Conservation (phyloP, 129 eudicot genomes). For the Artemisia tridentata region DNA sequence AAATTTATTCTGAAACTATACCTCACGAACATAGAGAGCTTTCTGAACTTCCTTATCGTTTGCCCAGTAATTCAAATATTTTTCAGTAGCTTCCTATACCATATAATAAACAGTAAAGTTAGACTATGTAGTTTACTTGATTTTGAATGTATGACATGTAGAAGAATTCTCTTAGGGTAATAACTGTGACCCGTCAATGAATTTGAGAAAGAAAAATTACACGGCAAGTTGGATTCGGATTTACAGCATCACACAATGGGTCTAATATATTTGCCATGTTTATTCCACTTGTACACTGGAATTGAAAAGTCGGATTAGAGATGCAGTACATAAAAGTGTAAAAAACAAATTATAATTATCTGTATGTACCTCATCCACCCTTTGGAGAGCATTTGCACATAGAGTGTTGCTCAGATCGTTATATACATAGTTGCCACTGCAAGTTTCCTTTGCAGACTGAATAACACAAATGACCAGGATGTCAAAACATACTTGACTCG, state of each 20-base stretch:
- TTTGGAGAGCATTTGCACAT: slow-evolving; percentile 31
- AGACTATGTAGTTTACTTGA: background rate
- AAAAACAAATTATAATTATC: background rate
- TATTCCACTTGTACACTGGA: slow-evolving; percentile 29
- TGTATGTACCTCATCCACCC: slow-evolving; percentile 30
- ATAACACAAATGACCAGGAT: background rate
- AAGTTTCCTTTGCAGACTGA: slow-evolving; percentile 30
- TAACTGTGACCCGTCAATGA: background rate
- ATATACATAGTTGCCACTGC: slow-evolving; percentile 34
- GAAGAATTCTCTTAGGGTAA: background rate
- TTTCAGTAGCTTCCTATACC: slow-evolving; percentile 20
- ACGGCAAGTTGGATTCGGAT: slow-evolving; percentile 29
- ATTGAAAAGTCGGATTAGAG: background rate
- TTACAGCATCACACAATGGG: slow-evolving; percentile 20
- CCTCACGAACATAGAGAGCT: slow-evolving; percentile 45
- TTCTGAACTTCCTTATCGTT: slow-evolving; percentile 28
- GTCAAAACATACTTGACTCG: background rate
- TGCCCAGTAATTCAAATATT: slow-evolving; percentile 17
- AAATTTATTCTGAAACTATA: slow-evolving; percentile 1
- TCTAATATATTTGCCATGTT: slow-evolving; percentile 29
- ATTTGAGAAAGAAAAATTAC: slow-evolving; percentile 16
- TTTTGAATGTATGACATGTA: background rate
- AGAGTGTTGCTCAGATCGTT: slow-evolving; percentile 9
- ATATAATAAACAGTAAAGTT: background rate
- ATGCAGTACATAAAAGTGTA: background rate